Evolutionary conservation across 495 filamentous ascomycete genomes (phyloP), one percentile per base, ranked within the genome.

Genomic region (Podospora sp.): DNA sequence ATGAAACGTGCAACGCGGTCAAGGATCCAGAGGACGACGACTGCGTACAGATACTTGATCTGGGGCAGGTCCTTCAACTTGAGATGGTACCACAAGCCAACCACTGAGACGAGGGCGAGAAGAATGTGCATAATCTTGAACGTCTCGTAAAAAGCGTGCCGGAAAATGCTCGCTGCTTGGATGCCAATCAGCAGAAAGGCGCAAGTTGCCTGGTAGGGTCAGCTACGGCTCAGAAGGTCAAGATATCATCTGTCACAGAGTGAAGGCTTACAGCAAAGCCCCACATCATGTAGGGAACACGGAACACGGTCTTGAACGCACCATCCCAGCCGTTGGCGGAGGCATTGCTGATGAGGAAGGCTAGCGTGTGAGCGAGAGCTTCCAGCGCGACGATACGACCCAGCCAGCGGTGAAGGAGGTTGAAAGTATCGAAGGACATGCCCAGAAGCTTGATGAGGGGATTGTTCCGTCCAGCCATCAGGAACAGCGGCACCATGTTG

Each of bases 111-210:
- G 50, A 88, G 76, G 33, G 88, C 90, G 25, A 88, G 84, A 7
- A 86, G 73, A 64, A 95, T 93, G 74, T 97, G 93, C 22, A 92
- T 69, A 63, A 91, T 78, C 66, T 96, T 86, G 81, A 97, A 97
- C 0, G 84, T 89, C 76, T 96, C 93, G 75, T 96, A 97, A 74
- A 90, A 94, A n/a, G 92, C 91, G 77, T 96, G 93, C 40, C 93
- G 86, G 60, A 96, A 80, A 21, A 88, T 84, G 14, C 92, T 94
- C 12, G 86, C 83, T 2, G 93, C 90, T 73, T 95, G 92, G 49
- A 92, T 76, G 18, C 80, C 66, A 35, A 97, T 87, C 55, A 83
- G 81, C 33, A 88, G 73, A 75, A 94, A 87, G 0, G 88, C 82
- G 53, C 82, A 75, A 0, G 86, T 87, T 27, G 78, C 79, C 86